These are phyloP conservation scores for Penicillium psychrofluorescens DNA, from an alignment of 495 filamentous ascomycete genomes.

Conservation along the genomic window DNA sequence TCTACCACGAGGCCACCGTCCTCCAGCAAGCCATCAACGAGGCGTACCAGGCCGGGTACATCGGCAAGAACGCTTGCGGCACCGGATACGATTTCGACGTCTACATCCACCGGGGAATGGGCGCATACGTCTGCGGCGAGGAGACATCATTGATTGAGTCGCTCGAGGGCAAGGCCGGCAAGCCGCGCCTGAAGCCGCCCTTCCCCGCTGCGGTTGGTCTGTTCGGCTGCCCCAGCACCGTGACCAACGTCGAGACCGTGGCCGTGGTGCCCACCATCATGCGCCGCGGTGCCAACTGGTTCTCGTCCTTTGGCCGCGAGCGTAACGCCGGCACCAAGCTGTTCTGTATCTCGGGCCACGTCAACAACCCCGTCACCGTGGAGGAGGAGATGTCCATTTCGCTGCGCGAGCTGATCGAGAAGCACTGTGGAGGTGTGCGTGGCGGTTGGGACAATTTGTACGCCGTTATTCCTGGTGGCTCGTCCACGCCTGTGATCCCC, in stretches of 20 bases:
- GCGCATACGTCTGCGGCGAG: constrained; percentile 96
- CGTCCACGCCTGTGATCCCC: constrained; percentile 91
- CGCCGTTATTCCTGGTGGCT: constrained; percentile 92
- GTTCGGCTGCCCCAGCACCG: constrained; percentile 95
- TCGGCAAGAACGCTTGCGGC: constrained; percentile 96
- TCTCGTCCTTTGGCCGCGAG: constrained; percentile 86
- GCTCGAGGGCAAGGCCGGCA: constrained; percentile 95
- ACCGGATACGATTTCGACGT: constrained; percentile 97
- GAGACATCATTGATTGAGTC: constrained; percentile 98
- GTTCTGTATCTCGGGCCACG: constrained; percentile 96
- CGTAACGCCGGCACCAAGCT: constrained; percentile 95
- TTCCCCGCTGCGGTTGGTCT: constrained; percentile 96
- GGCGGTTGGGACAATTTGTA: constrained; percentile 97
- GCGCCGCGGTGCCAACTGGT: constrained; percentile 87
- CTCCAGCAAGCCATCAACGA: constrained; percentile 95
- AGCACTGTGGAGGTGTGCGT: constrained; percentile 91
- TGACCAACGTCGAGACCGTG: constrained; percentile 96
- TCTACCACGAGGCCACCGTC: constrained; percentile 93
- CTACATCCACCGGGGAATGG: constrained; percentile 92
- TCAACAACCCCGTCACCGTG: constrained; percentile 96
- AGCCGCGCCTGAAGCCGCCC: constrained; percentile 95
- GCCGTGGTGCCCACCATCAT: constrained; percentile 95
- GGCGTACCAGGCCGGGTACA: constrained; percentile 85
- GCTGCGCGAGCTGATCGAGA: constrained; percentile 88
- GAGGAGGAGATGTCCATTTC: constrained; percentile 99